Evolutionary conservation across 1,284 basidiomycete species (phyloP), one percentile per base, ranked within the genome.

Genomic region (Erythrobasidium hasegawianum): DNA sequence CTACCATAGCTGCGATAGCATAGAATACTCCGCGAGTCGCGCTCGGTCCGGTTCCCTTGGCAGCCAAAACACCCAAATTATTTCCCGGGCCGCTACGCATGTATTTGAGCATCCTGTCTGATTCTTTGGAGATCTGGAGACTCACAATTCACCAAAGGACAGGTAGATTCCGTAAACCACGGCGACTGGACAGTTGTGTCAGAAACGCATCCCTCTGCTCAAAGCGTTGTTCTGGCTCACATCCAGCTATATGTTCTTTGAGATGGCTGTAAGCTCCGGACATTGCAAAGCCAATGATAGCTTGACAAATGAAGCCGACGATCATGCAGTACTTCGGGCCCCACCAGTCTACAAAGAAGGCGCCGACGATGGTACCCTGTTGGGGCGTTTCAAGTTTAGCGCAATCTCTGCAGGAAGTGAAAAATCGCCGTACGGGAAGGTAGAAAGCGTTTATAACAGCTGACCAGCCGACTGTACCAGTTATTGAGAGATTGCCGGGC

Each of bases 91-190:
- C 85, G 80, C n/a, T n/a, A n/a, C n/a, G n/a, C n/a, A n/a, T n/a
- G n/a, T n/a, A n/a, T n/a, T n/a, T n/a, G n/a, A n/a, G n/a, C n/a
- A n/a, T n/a, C n/a, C n/a, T n/a, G n/a, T n/a, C n/a, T n/a, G n/a
- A n/a, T n/a, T n/a, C n/a, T n/a, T n/a, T n/a, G n/a, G n/a, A n/a
- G n/a, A n/a, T n/a, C n/a, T n/a, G n/a, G n/a, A n/a, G n/a, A n/a
- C n/a, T n/a, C n/a, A n/a, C n/a, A 72, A 64, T 67, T 75, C 76
- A 16, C 64, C 64, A 40, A 69, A 45, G 71, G 84, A 86, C 64
- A 95, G 76, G 83, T 96, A 97, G 60, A 96, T 85, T 9, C 72
- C 92, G 73, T 95, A 96, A 8, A 96, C 80, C 47, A 92, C 83
- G 79, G 76, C 71, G 18, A 78, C 43, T 47, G n/a, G n/a, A n/a